Evolutionary conservation across 2,329 filamentous ascomycete genomes (phyloP).

Genomic region (Pseudodiploospora longispora): DNA sequence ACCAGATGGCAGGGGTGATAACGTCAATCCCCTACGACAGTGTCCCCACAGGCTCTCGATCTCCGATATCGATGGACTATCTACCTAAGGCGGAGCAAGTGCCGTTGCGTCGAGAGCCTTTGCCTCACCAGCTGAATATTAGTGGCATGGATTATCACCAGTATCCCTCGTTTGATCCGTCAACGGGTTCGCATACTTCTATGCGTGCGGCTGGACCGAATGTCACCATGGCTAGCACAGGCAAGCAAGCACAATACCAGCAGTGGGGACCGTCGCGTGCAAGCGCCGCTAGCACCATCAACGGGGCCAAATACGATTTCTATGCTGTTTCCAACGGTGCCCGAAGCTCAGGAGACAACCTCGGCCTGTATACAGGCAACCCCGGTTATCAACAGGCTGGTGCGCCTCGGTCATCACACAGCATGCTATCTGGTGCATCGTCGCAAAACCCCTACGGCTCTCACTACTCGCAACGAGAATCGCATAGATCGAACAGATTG

Average conservation of each 20-base stretch:
- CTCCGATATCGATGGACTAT: conserved; percentile 66
- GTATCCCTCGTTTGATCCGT: conserved; percentile 66
- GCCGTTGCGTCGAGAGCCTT: conserved; percentile 58
- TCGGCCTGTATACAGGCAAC: conserved; percentile 51
- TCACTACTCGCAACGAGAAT: conserved; percentile 42
- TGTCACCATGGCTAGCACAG: conserved; percentile 63
- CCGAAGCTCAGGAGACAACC: conserved; percentile 47
- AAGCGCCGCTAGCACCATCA: conserved; percentile 45
- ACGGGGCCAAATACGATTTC: conserved; percentile 55
- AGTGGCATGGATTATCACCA: conserved; percentile 75
- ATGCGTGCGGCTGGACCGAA: conserved; percentile 42
- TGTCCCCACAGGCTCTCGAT: conserved; percentile 55
- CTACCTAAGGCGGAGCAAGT: conserved; percentile 59
- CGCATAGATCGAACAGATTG: conserved; percentile 49
- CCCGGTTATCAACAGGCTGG: conserved; percentile 33
- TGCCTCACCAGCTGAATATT: conserved; percentile 79
- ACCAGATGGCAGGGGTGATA: conserved; percentile 73
- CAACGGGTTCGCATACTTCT: conserved; percentile 41
- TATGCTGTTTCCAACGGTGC: conserved; percentile 45
- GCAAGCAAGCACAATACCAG: conserved; percentile 66
- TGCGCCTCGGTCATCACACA: conserved; percentile 21
- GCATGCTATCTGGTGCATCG: conserved; percentile 30
- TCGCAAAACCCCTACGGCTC: conserved; percentile 34
- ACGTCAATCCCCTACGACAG: conserved; percentile 83
- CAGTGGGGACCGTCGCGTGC: conserved; percentile 58